Evolutionary conservation across 2,329 filamentous ascomycete species (phyloP), one percentile per base, ranked within the genome.

Genomic region (Botrytis aclada): DNA sequence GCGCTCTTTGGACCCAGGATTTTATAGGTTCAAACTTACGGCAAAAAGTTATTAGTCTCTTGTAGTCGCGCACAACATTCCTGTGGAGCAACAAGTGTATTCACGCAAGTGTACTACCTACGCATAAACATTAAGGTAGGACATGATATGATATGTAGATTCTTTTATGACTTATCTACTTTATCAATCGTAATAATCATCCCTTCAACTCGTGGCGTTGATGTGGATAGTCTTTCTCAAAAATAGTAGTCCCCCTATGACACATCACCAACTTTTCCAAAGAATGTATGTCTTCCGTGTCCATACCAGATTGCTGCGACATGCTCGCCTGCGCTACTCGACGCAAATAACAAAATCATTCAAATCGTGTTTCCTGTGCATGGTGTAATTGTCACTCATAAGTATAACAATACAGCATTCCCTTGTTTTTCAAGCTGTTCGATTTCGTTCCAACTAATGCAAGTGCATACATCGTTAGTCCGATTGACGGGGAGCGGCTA

Each of bases 1-100:
- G 2, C 12, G 4, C 4, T 1, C 12, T n/a, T n/a, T 14, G 12
- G n/a, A n/a, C 4, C 25, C 4, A 16, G 10, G 12, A 54, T n/a
- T 16, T n/a, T 16, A n/a, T 1, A 5, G 25, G 7, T 6, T 7
- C 12, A 54, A 54, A 54, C 5, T 54, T n/a, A n/a, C 47, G 1
- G 12, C 6, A 16, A 54, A 54, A 12, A 12, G 12, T 16, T 14
- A 54, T 14, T 3, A 54, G 5, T 54, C 25, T 54, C 25, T 16
- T 1, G 47, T 54, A 8, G 47, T 7, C 25, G 25, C 5, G 25
- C 25, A n/a, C n/a, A 2, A 3, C 0, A n/a, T 54, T 54, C 5
- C 12, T 54, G 47, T 54, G n/a, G 25, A 16, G 12, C 2, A 2
- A 4, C 4, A 51, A 14, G 4, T 51, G 25, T 51, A 0, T 7